Conservation (phyloP, 2,329 filamentous ascomycete species). For the Diplocarpon mali region DNA sequence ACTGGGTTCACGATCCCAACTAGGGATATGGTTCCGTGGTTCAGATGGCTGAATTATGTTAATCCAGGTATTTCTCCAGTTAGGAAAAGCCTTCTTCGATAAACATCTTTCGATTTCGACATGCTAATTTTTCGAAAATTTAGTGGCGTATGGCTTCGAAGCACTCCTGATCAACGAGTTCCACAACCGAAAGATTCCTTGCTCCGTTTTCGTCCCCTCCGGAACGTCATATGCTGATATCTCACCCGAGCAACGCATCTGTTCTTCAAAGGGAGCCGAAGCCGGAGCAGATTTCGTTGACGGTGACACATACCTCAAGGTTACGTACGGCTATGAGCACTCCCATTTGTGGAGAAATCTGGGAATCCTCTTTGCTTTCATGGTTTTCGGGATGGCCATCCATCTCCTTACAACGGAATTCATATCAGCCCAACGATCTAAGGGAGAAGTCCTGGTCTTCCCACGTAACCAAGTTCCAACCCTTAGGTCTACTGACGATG, state of each 20-base stretch:
- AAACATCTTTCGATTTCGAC: too few relatives aligned
- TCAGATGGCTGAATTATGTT: constrained; percentile 65
- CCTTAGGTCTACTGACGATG: constrained; percentile 51
- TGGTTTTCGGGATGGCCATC: constrained; percentile 45
- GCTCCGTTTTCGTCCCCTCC: constrained; percentile 13
- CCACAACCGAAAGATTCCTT: constrained; percentile 12
- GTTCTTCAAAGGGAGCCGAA: constrained; percentile 44
- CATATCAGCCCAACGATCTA: constrained; percentile 45
- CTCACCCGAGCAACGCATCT: constrained; percentile 30
- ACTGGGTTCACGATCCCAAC: constrained; percentile 33
- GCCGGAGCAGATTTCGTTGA: constrained; percentile 39
- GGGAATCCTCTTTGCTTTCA: constrained; percentile 55
- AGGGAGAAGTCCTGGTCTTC: constrained; percentile 67
- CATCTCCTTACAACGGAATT: constrained; percentile 58
- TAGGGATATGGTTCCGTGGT: constrained; percentile 64
- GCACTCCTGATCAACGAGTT: constrained; percentile 73
- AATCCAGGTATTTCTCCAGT: constrained; percentile 10
- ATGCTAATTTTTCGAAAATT: too few relatives aligned
- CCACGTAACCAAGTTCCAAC: constrained; percentile 47
- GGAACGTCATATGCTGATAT: constrained; percentile 9
- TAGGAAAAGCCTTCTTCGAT: too few relatives aligned
- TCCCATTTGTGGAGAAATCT: constrained; percentile 58
- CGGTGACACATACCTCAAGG: constrained; percentile 45
- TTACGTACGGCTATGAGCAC: constrained; percentile 45
- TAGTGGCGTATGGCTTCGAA: constrained; percentile 68